phyloP scores from a whole-genome alignment of 352 stramenopile genomes.

The Blastocystis sp. region DNA sequence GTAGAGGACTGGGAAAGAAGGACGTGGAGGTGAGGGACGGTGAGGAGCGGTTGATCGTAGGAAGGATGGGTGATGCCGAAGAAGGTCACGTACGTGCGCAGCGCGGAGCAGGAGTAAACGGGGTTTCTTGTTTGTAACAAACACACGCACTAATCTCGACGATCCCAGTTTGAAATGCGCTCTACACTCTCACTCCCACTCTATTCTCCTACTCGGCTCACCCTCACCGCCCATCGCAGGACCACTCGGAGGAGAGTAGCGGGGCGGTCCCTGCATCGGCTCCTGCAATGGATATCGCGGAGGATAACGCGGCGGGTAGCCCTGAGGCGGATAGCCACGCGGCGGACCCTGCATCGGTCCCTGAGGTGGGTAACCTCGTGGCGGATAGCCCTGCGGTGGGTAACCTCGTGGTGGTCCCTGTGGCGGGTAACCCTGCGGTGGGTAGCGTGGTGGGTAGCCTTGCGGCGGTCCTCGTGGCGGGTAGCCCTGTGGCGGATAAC shows the following conservation, averaged over 20 bases:
- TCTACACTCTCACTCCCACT: neutral
- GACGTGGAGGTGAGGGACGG: neutral
- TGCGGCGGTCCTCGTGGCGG: neutral
- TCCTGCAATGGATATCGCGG: neutral
- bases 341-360: neutral
- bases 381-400: neutral
- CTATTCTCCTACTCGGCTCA: neutral
- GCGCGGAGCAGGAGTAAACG: neutral
- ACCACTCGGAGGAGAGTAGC: neutral
- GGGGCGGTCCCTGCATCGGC: neutral
- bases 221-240: neutral
- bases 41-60: neutral
- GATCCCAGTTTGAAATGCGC: neutral
- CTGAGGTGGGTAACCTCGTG: neutral
- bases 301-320: neutral
- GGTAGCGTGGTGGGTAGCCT: neutral
- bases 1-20: neutral
- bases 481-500: neutral
- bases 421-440: neutral
- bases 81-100: neutral
- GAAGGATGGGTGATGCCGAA: slow-evolving; percentile 4
- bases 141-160: neutral
- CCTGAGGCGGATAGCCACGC: neutral
- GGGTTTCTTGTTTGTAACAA: neutral
- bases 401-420: neutral